These are phyloP conservation scores for Wallacemonas sp. DNA, from an alignment of 208 protist genomes.

Conservation along the genomic window DNA sequence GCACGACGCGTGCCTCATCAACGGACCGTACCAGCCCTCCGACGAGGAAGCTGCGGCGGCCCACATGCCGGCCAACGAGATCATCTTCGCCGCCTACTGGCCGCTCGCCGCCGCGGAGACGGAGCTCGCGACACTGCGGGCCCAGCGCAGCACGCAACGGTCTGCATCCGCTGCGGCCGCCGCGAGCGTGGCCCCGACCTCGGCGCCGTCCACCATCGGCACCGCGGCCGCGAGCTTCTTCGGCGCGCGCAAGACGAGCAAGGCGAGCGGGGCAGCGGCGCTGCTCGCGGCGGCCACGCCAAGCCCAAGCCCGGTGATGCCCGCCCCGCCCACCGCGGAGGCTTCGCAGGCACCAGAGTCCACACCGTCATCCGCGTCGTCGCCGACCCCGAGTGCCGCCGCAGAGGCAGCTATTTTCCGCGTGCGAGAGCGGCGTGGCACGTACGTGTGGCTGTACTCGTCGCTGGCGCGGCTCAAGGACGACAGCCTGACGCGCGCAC, in stretches of 20 bases:
- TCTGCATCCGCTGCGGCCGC: not conserved
- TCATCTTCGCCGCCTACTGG: constrained; percentile 75
- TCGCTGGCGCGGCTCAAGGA: constrained; percentile 34
- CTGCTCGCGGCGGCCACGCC: constrained; percentile 28
- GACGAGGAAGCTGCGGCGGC: constrained; percentile 15
- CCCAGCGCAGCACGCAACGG: constrained; percentile 14
- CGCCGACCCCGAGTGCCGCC: not conserved
- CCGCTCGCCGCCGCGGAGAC: constrained; percentile 12
- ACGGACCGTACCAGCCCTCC: constrained; percentile 13
- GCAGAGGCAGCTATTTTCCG: not conserved
- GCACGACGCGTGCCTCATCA: constrained; percentile 2
- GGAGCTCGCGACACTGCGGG: constrained; percentile 25
- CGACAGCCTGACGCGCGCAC: constrained; percentile 27
- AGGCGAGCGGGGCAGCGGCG: constrained; percentile 44
- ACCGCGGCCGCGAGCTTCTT: constrained; percentile 69
- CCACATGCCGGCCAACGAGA: constrained; percentile 48
- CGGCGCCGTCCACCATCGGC: constrained; percentile 22
- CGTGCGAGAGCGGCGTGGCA: constrained; percentile 23
- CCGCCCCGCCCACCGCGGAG: not conserved
- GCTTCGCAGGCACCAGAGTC: not conserved
- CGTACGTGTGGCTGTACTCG: constrained; percentile 30
- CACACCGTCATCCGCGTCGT: not conserved
- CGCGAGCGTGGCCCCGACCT: not conserved
- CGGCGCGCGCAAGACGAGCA: constrained; percentile 23
- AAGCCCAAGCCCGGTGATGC: not conserved